Percentiles rank a stretch among this genome's conserved stretches.
phyloP scores from a whole-genome alignment of 2,329 filamentous ascomycete genomes.

The Chaetomiaceae sp. region DNA sequence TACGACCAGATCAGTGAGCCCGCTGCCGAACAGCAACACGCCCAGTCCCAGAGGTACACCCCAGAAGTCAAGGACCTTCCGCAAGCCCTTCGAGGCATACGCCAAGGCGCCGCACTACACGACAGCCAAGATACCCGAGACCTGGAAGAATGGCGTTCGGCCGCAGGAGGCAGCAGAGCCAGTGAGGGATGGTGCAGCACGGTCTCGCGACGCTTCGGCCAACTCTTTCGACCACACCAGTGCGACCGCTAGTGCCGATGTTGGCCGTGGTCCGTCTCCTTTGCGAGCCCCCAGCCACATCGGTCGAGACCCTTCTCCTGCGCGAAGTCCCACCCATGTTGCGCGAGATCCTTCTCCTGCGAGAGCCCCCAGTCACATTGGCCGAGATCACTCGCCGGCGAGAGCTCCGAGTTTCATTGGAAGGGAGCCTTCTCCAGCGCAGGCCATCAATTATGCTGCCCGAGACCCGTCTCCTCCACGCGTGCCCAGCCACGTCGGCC shows the following conservation, averaged over 20 bases:
- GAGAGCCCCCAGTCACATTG: conserved; percentile 4
- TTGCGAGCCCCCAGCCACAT: conserved; percentile 1
- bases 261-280: conserved; percentile 21
- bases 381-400: neutral
- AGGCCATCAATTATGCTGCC: neutral
- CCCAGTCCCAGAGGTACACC: conserved; percentile 51
- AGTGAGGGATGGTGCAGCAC: conserved; percentile 43
- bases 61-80: conserved; percentile 58
- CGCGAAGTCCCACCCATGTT: conserved; percentile 2
- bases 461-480: neutral
- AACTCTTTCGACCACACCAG: conserved; percentile 32
- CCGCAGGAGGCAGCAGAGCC: conserved; percentile 47
- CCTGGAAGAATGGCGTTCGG: conserved; percentile 43
- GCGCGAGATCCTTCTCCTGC: conserved; percentile 22
- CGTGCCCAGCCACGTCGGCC: neutral
- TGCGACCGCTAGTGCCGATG: conserved; percentile 31
- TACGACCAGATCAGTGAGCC: conserved; percentile 56
- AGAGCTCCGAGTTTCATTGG: neutral
- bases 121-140: conserved; percentile 55
- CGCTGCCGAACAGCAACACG: conserved; percentile 52
- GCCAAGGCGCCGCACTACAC: conserved; percentile 62
- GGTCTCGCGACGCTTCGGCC: conserved; percentile 39
- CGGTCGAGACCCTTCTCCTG: conserved; percentile 2
- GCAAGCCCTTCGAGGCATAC: conserved; percentile 64
- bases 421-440: neutral